Percentiles rank a stretch among this genome's conserved stretches.
phyloP scores from a whole-genome alignment of 2,329 filamentous ascomycete genomes.

The Mollisia scopiformis region DNA sequence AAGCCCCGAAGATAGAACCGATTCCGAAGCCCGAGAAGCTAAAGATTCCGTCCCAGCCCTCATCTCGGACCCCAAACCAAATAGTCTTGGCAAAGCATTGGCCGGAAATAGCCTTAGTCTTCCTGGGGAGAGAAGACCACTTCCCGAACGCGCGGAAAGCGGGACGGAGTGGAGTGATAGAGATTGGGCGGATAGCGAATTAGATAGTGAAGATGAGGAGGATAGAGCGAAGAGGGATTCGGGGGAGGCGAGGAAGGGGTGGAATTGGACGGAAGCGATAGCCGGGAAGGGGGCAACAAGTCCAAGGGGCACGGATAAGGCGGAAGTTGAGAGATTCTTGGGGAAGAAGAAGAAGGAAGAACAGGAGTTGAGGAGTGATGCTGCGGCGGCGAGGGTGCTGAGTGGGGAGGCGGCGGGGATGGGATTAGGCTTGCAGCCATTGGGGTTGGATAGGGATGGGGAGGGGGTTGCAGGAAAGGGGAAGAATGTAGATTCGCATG shows the following conservation, averaged over 20 bases:
- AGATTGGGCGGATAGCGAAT: slow-evolving; percentile 61
- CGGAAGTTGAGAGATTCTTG: slow-evolving; percentile 30
- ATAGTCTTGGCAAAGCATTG: slow-evolving; percentile 22
- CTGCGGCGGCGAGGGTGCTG: slow-evolving; percentile 12
- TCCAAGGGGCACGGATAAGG: slow-evolving; percentile 28
- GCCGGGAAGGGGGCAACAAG: slow-evolving; percentile 44
- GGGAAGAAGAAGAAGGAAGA: neutral
- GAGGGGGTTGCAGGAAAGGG: neutral
- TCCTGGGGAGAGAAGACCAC: slow-evolving; percentile 1
- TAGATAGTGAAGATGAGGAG: slow-evolving; percentile 49
- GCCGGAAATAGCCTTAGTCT: neutral
- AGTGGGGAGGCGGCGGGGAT: slow-evolving; percentile 14
- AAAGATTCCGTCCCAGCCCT: slow-evolving; percentile 39
- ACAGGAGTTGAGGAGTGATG: slow-evolving; percentile 10
- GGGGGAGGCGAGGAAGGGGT: slow-evolving; percentile 34
- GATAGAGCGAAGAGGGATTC: slow-evolving; percentile 34
- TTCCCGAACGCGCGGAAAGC: slow-evolving; percentile 47
- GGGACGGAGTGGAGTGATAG: slow-evolving; percentile 64
- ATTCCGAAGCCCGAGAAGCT: slow-evolving; percentile 52
- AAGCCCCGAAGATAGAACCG: slow-evolving; percentile 43
- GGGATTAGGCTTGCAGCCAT: slow-evolving; percentile 5
- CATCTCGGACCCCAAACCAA: slow-evolving; percentile 16
- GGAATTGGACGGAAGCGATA: slow-evolving; percentile 60
- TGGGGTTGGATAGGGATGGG: neutral
- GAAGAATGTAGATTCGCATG: neutral